These are phyloP conservation scores for Fusarium torulosum DNA, from an alignment of 2,329 filamentous ascomycete species.

Conservation along the genomic window DNA sequence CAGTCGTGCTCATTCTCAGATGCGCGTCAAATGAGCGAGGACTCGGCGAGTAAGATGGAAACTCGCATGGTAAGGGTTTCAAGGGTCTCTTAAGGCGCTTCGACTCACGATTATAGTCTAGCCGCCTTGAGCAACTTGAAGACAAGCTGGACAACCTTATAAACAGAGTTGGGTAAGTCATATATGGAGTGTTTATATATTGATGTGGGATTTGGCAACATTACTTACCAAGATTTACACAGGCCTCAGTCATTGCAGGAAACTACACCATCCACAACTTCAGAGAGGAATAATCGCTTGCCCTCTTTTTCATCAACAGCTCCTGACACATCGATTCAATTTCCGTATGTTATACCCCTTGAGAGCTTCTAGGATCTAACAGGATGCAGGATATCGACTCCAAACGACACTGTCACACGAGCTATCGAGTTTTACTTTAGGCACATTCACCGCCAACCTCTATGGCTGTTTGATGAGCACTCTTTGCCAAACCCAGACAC, in stretches of 20 bases:
- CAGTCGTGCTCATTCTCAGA: slow-evolving; percentile 23
- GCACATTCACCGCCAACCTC: slow-evolving; percentile 28
- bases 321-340: neutral
- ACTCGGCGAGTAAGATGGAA: neutral
- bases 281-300: neutral
- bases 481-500: neutral
- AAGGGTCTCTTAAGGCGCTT: too few species aligned
- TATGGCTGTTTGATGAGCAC: slow-evolving; percentile 23
- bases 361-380: accelerated
- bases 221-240: neutral
- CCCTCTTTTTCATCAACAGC: neutral
- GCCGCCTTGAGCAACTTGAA: slow-evolving; percentile 27
- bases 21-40: neutral
- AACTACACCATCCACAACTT: neutral
- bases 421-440: slow-evolving; percentile 29
- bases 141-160: slow-evolving; percentile 35
- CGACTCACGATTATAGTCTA: neutral
- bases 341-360: too few species aligned
- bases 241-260: slow-evolving; percentile 14
- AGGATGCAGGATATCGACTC: neutral
- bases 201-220: too few species aligned
- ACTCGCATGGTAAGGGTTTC: slow-evolving; percentile 2
- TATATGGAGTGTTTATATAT: too few species aligned
- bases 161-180: slow-evolving; percentile 14
- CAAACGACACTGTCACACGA: neutral